Base-by-base conservation (phyloP, 306 rosid genomes). In the Cicer arietinum region DNA sequence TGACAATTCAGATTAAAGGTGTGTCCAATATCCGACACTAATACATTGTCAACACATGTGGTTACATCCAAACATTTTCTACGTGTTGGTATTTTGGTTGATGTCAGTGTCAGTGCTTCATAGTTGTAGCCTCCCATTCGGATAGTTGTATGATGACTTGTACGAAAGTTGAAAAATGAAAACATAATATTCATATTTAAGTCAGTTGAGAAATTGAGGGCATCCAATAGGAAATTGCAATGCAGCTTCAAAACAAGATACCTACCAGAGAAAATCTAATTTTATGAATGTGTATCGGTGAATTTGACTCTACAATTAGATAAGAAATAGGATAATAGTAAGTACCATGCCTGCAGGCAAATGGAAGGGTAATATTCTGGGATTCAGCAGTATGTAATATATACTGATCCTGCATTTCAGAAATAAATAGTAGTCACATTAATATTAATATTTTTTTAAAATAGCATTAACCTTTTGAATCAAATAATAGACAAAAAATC, bases 341-440 rank as follows among this genome's bases (percentile, higher is more conserved):
- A 90, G 74, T 92, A 94, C 99, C 99, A 82, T 92, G 99, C 89
- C 99, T 90, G 96, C 99, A 92, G 78, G 98, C 96, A 81, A 92
- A 94, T n/a, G 98, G 99, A 89, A 94, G 99, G 11, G 85, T 74
- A 69, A 94, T 89, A 74, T 89, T 83, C 86, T 90, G 99, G 10
- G 89, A 77, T 72, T 94, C 98, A 48, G 99, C 99, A 35, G 97
- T 94, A 57, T 94, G 99, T 60, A 94, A 80, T 76, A 94, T 94
- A 79, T 94, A 92, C 67, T 92, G 99, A 69, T 94, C 99, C 99
- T 94, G 92, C 82, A 90, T 69, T 81, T 56, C 40, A 69, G 5
- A 22, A 60, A 61, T 1, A 43, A 58, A 39, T 30, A 30, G 37
- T 7, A 66, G 16, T 8, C 62, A 39, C 65, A 51, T 12, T 48